Base-by-base conservation (phyloP, 2,329 filamentous ascomycete genomes). In the Aspergillus eucalypticola region DNA sequence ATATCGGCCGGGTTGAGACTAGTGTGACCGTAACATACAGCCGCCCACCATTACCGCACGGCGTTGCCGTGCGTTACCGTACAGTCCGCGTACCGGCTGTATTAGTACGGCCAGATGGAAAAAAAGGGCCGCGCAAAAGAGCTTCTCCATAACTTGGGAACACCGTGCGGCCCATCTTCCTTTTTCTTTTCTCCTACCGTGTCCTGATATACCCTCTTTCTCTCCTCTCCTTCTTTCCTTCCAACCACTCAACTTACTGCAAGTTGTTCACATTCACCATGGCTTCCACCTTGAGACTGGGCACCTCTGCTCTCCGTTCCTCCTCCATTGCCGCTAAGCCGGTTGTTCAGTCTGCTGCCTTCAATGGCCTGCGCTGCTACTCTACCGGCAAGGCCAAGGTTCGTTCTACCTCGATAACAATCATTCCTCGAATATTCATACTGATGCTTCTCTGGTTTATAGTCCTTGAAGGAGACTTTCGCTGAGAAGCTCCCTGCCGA, bases 391-490 rank as follows among this genome's bases (percentile, higher is more conserved):
- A 97, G 87, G 86, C 89, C 71, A 88, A 93, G 86, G 92, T 96
- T 83, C 13, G 63, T 65, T 29, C 29, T 15, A 8, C 46, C 19
- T 32, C n/a, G 27, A 41, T 74, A 59, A 57, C n/a, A 83, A 44
- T 60, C 53, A 54, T 59, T 65, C 54, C 63, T 63, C 54, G 39
- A 57, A 13, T 54, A 29, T 42, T 38, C 11, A 15, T 55, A 46
- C 41, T 46, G 49, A 61, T 59, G 67, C 69, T 66, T 77, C 73
- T 72, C 62, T n/a, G 19, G 54, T 27, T 51, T 62, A 58, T 71
- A 99, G 95, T 92, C 92, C 71, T 83, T 99, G 78, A 99, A 99
- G 86, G 95, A 99, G 80, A 94, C 92, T 77, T 98, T 99, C 80
- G 94, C 94, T 78, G 93, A 95, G 80, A 90, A 94, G 76, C 86